These are phyloP conservation scores for Infundibulicybe gibba DNA, from an alignment of 768 basidiomycete genomes.

Conservation along the genomic window DNA sequence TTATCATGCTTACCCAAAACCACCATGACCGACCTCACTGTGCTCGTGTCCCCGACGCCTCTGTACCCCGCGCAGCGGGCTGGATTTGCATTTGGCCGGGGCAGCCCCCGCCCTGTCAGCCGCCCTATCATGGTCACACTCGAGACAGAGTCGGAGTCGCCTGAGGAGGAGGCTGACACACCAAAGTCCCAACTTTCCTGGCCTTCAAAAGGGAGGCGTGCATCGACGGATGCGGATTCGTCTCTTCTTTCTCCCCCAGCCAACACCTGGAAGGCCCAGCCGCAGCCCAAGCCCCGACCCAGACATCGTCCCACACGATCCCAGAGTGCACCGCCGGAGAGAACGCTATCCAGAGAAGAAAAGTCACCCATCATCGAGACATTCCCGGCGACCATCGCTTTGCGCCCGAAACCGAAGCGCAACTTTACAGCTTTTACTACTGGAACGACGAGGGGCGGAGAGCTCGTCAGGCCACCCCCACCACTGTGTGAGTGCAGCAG, in stretches of 20 bases:
- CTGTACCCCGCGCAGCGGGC: slow-evolving; percentile 30
- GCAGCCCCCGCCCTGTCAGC: slow-evolving; percentile 18
- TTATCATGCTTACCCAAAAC: not conserved
- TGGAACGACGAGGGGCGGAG: slow-evolving; percentile 32
- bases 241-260: slow-evolving; percentile 43
- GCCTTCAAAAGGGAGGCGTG: not conserved
- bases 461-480: slow-evolving; percentile 57
- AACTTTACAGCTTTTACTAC: slow-evolving; percentile 24
- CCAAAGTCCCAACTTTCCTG: slow-evolving; percentile 6
- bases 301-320: slow-evolving; percentile 43
- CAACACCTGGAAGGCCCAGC: slow-evolving; percentile 41
- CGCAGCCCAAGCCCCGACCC: slow-evolving; percentile 8
- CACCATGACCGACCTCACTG: slow-evolving; percentile 49
- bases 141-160: slow-evolving; percentile 25
- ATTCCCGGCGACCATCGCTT: slow-evolving; percentile 6
- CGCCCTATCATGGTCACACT: slow-evolving; percentile 41
- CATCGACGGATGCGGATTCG: slow-evolving; percentile 17
- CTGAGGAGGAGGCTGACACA: slow-evolving; percentile 10
- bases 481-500: slow-evolving; percentile 56
- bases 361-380: slow-evolving; percentile 6
- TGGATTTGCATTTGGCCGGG: slow-evolving; percentile 28
- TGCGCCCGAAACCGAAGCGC: slow-evolving; percentile 16
- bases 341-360: slow-evolving; percentile 12
- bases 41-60: slow-evolving; percentile 45
- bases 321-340: slow-evolving; percentile 43